Base-by-base conservation (phyloP, 768 basidiomycete species). In the Lactarius sp. region DNA sequence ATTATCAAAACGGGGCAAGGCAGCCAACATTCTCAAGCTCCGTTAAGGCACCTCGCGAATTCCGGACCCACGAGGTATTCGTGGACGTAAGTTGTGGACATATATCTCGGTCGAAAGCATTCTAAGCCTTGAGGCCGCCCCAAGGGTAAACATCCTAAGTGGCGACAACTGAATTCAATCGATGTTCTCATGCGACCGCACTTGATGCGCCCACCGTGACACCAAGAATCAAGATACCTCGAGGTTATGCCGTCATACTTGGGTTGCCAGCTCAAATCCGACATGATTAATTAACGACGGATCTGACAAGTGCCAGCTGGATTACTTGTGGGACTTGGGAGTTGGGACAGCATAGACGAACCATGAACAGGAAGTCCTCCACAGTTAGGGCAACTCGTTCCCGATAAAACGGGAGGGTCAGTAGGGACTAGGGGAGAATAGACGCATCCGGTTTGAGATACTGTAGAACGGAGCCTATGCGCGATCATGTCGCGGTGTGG, bases 1-100 rank as follows among this genome's bases (percentile, higher is more conserved):
- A 39, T 27, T 58, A 3, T 39, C 5, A 44, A 42, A 58, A 63
- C 56, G 39, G 52, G 52, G 49, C 57, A 59, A 41, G 62, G 8
- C 42, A 20, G 27, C 37, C 27, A 33, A 42, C 39, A 49, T n/a
- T 37, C 52, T 42, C 20, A 37, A 47, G 51, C 36, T 20, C 34
- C 20, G 34, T n/a, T 34, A 31, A 39, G 18, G 6, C 14, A 39
- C 42, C 31, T 42, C 42, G 13, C 27, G 10, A 47, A 41, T 52
- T 42, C 50, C 50, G 33, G 18, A 47, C 16, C 7, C 6, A 34
- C 41, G 61, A 52, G 50, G 34, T 3, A 7, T 16, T 36, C 41
- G 6, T 5, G 39, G 56, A 49, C 27, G n/a, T 42, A 33, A 6
- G 22, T 16, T 7, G 49, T 6, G 14, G 27, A 36, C 7, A 62